Base-by-base conservation (phyloP, 225 moss, liverwort and hornwort species). In the Ulota crispa region DNA sequence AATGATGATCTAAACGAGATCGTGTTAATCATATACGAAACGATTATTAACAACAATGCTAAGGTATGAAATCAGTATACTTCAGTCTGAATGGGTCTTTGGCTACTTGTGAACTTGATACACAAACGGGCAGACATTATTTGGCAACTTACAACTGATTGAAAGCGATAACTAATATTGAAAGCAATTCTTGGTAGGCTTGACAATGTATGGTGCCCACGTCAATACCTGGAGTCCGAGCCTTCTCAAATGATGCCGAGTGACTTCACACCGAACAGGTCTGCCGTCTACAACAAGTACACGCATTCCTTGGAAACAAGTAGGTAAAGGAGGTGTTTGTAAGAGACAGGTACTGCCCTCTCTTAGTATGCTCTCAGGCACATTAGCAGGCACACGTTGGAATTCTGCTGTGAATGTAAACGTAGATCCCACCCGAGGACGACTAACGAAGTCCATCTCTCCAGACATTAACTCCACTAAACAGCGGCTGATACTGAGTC, bases 391-490 rank as follows among this genome's bases (percentile, higher is more conserved):
- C 27, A 90, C 90, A 74, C 82, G 84, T 73, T 82, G 64, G 62
- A 88, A 88, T 76, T 78, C 85, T 47, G 90, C 92, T 56, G 90
- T 92, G 30, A 92, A 92, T 1, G 82, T 90, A 68, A 92, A 92
- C 32, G 92, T 92, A 23, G 92, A 90, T 52, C 92, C 92, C 57
- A 92, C 86, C 30, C 79, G 75, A 31, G 87, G 92, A 62, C 72
- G 81, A 83, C 92, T 92, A 20, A 88, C 85, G 43, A 92, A 92
- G 12, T 62, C 83, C 92, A 92, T 92, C 79, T 92, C 87, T 43
- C 92, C 92, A n/a, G 71, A 83, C 92, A 92, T 92, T 68, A 92
- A 82, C 79, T 92, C 92, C 34, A 92, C 92, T 73, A 92, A 72
- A 81, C 90, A 88, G 61, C 81, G 72, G 68, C 92, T 92, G 78